A percentile compares a stretch with the other conserved stretches of the same genome.
Evolutionary conservation across 345 rosid genomes (phyloP).

Genomic region (Citrus cavaleriei): DNA sequence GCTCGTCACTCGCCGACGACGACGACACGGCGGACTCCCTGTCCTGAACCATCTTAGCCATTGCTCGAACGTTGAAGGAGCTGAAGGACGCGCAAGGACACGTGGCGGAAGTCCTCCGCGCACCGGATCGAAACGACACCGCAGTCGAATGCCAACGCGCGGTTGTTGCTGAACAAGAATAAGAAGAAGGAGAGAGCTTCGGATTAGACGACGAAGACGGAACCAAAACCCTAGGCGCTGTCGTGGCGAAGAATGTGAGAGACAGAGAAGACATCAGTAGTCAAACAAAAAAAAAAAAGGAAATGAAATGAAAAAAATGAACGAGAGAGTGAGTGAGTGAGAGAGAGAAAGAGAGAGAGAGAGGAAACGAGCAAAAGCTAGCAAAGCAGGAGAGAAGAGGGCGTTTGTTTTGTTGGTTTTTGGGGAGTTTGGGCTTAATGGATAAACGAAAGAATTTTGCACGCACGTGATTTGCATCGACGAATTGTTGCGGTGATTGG

Average conservation of each 20-base stretch:
- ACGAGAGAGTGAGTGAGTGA: neutral
- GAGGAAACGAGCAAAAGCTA: too few relatives aligned
- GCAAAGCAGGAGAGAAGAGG: neutral
- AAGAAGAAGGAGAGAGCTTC: conserved; percentile 23
- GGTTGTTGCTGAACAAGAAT: neutral
- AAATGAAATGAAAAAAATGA: conserved; percentile 12
- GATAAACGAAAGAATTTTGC: neutral
- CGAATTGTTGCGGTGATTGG: neutral
- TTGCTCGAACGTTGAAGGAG: conserved; percentile 39
- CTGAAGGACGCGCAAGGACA: conserved; percentile 24
- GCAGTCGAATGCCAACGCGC: neutral
- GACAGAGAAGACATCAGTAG: conserved; percentile 40
- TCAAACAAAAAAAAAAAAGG: neutral
- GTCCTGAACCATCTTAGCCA: conserved; percentile 66
- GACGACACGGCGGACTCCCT: conserved; percentile 38
- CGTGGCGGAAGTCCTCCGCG: conserved; percentile 15
- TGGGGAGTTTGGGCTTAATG: neutral
- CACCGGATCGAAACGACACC: conserved; percentile 27
- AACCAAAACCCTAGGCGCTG: conserved; percentile 33
- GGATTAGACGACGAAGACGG: neutral
- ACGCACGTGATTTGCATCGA: conserved; percentile 12
- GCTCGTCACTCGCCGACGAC: conserved; percentile 2
- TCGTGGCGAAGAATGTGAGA: conserved; percentile 38
- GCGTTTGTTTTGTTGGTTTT: neutral
- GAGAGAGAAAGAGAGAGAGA: too few relatives aligned